Percentiles rank a stretch among this genome's conserved stretches.
Conservation (phyloP, 2,329 filamentous ascomycete species). For the Zymoseptoria brevis region DNA sequence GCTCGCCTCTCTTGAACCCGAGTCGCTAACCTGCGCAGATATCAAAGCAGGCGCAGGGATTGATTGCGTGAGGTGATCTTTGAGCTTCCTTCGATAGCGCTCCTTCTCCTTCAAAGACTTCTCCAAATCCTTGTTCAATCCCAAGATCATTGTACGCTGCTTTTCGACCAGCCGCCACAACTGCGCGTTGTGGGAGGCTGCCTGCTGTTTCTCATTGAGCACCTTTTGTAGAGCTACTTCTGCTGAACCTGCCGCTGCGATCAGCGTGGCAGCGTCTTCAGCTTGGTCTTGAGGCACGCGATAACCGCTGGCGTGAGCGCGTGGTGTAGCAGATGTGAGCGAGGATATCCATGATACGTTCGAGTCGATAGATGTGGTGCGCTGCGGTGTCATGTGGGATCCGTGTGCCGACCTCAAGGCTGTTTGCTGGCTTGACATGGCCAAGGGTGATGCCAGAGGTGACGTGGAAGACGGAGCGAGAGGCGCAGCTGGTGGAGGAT, state of each 20-base stretch:
- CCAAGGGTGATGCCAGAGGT: slow-evolving; percentile 11
- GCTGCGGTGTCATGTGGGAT: slow-evolving; percentile 23
- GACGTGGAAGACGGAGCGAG: slow-evolving; percentile 7
- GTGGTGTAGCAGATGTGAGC: slow-evolving; percentile 30
- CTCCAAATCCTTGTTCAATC: slow-evolving; percentile 90
- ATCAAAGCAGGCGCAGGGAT: slow-evolving; percentile 24
- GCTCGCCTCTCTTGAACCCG: slow-evolving; percentile 20
- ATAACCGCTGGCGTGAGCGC: slow-evolving; percentile 21
- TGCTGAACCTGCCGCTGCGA: slow-evolving; percentile 76
- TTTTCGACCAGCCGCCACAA: slow-evolving; percentile 95
- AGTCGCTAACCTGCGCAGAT: slow-evolving; percentile 5
- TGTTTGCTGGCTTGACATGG: slow-evolving; percentile 7
- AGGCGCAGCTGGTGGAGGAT: slow-evolving; percentile 5
- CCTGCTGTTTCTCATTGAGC: slow-evolving; percentile 83
- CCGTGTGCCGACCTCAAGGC: slow-evolving; percentile 12
- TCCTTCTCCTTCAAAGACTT: slow-evolving; percentile 89
- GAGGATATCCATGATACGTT: slow-evolving; percentile 60
- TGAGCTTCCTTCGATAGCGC: slow-evolving; percentile 81
- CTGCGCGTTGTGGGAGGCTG: slow-evolving; percentile 81
- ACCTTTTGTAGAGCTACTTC: slow-evolving; percentile 84
- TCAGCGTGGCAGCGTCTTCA: slow-evolving; percentile 70
- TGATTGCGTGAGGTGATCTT: slow-evolving; percentile 56
- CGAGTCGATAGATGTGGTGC: slow-evolving; percentile 87
- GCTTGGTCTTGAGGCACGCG: slow-evolving; percentile 50
- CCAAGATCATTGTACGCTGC: slow-evolving; percentile 85